Percentiles rank a stretch among this genome's conserved stretches.
Conservation (phyloP, 2,329 filamentous ascomycete species). For the Fusarium neocosmosporiellum region DNA sequence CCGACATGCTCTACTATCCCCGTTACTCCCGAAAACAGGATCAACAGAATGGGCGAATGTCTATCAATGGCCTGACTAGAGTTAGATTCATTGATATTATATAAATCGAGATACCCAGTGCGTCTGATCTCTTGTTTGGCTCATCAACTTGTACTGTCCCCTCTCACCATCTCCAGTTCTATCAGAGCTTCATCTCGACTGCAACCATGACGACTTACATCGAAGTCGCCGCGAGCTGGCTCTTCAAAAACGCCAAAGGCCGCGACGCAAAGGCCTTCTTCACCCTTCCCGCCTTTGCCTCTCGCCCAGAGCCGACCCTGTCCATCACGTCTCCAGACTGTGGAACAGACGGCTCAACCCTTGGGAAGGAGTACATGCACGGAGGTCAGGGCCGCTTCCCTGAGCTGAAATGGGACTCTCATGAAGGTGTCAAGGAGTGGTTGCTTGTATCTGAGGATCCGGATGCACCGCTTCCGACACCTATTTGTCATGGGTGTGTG, state of each 20-base stretch:
- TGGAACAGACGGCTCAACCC: slow-evolving; percentile 49
- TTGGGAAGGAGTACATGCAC: slow-evolving; percentile 52
- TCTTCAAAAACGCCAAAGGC: slow-evolving; percentile 52
- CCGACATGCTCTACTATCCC: slow-evolving; percentile 29
- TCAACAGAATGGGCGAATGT: background rate
- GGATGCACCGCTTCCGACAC: slow-evolving; percentile 57
- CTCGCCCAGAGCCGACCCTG: slow-evolving; percentile 50
- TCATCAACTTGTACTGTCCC: background rate
- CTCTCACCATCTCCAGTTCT: background rate
- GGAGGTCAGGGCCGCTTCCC: slow-evolving; percentile 55
- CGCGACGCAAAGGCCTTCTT: slow-evolving; percentile 54
- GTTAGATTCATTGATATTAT: background rate
- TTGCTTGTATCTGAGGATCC: slow-evolving; percentile 60
- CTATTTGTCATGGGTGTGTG: slow-evolving; percentile 59
- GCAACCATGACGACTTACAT: slow-evolving; percentile 43
- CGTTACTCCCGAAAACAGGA: slow-evolving; percentile 26
- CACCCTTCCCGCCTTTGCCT: slow-evolving; percentile 50
- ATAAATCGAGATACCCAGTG: background rate
- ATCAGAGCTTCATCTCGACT: background rate
- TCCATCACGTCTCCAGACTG: slow-evolving; percentile 53
- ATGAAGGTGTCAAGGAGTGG: slow-evolving; percentile 55
- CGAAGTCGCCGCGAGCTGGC: slow-evolving; percentile 52
- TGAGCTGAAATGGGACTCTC: slow-evolving; percentile 52
- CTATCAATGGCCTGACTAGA: background rate
- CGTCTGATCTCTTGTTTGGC: background rate